Base-by-base conservation (phyloP, 371 early-diverging fungal genomes). In the Mucor racemosus region DNA sequence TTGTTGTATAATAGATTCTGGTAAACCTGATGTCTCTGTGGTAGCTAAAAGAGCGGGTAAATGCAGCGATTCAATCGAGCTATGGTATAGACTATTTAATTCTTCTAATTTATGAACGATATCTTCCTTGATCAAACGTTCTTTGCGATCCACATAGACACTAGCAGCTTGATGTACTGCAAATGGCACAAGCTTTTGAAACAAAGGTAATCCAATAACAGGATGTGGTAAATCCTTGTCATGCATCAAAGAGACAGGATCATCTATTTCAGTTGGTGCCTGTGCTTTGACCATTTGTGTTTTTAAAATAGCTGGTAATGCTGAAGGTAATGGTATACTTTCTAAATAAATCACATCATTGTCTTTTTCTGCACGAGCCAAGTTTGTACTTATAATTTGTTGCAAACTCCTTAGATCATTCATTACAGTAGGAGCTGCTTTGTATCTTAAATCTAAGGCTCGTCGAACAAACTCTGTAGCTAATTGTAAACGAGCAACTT, bases 311-410 rank as follows among this genome's bases (percentile, higher is more conserved):
- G 82, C 53, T 1, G 85, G 67, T 6, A 97, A 76, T 6, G 87
- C 60, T 4, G 87, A 75, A 5, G 82, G 63, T 5, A 84, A 68
- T 0, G 96, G 95, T 5, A 97, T 86, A 0, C 81, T 74, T 33
- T 94, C 91, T 56, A 94, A 74, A 72, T 95, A 97, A 19, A 97
- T 92, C 53, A 92, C 81, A 73, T 95, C 93, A 67, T 96, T 96
- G 70, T 97, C 97, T 76, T 92, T 94, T 58, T 90, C 89, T 8
- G 97, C 95, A 9, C 91, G 80, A 0, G 80, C 78, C 5, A 94
- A 68, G 59, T 90, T 89, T 38, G 81, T 78, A 33, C 73, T 67
- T 11, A 92, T 85, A 5, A 82, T 84, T 21, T 78, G 82, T 53
- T 87, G 85, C 9, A 91, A 76, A 1, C 88, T 82, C 35, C 68